phyloP scores from a whole-genome alignment of 1,139 yeast species.

The Geotrichum carabidarum region DNA sequence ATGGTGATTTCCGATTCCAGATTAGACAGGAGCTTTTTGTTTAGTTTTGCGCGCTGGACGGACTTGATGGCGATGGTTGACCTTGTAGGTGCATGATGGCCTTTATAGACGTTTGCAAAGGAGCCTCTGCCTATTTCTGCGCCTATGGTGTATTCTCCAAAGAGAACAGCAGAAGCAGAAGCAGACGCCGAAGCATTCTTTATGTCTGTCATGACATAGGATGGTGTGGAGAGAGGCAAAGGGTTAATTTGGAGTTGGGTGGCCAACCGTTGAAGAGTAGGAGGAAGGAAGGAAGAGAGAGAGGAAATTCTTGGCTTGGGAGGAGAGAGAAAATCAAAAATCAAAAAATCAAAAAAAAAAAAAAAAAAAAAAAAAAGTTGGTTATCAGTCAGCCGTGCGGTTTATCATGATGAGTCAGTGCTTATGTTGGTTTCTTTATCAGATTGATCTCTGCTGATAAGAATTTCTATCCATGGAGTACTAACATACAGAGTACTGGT shows the following conservation, averaged over 20 bases:
- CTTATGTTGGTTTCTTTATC: too few relatives aligned
- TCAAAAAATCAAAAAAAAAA: slow-evolving; percentile 25
- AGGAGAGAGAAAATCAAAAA: slow-evolving; percentile 18
- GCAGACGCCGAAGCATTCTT: too few relatives aligned
- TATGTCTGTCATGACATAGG: neutral
- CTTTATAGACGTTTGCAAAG: slow-evolving; percentile 88
- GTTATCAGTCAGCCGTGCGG: too few relatives aligned
- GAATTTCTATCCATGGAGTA: too few relatives aligned
- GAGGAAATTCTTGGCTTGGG: neutral
- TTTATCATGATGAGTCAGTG: too few relatives aligned
- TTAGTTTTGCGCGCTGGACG: slow-evolving; percentile 75
- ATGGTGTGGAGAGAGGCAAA: neutral
- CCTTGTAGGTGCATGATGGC: slow-evolving; percentile 45
- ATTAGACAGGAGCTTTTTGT: slow-evolving; percentile 81
- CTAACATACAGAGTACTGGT: too few relatives aligned
- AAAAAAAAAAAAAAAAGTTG: too few relatives aligned
- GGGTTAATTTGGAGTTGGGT: neutral
- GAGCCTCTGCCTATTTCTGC: slow-evolving; percentile 90
- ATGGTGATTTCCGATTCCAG: slow-evolving; percentile 87
- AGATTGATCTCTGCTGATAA: too few relatives aligned
- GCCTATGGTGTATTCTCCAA: slow-evolving; percentile 46
- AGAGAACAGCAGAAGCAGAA: neutral
- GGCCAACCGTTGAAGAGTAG: neutral
- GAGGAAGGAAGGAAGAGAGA: neutral
- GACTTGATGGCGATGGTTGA: slow-evolving; percentile 80